These are phyloP conservation scores for Houttuynia cordata DNA, from an alignment of 164 flowering plant species.

Conservation along the genomic window DNA sequence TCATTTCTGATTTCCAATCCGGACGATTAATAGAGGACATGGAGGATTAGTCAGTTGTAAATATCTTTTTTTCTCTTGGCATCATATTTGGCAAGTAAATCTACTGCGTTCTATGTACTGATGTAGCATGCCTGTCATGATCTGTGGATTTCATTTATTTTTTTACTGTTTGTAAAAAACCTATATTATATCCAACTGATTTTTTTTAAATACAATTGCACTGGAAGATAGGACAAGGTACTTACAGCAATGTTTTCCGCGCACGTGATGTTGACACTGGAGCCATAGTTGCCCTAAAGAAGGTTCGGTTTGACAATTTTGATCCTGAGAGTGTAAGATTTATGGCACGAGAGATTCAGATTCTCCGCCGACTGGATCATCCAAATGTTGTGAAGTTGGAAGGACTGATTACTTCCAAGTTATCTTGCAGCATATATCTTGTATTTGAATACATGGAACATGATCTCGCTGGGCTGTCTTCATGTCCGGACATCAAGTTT, in stretches of 20 bases:
- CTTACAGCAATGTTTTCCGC: constrained; percentile 82
- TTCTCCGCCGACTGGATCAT: constrained; percentile 81
- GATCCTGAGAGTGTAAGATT: constrained; percentile 89
- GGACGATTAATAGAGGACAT: too few species aligned
- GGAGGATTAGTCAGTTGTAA: too few species aligned
- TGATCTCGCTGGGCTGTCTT: constrained; percentile 73
- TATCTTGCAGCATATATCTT: constrained; percentile 74
- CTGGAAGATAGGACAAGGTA: constrained; percentile 87
- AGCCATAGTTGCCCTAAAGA: constrained; percentile 70
- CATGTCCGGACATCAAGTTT: constrained; percentile 67
- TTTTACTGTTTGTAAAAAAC: not conserved
- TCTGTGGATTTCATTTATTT: not conserved
- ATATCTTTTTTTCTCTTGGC: too few species aligned
- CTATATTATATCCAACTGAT: not conserved
- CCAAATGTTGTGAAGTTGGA: constrained; percentile 79
- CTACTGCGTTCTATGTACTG: too few species aligned
- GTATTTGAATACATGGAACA: constrained; percentile 98
- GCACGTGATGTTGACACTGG: constrained; percentile 67
- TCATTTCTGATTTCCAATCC: too few species aligned
- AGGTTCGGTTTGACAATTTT: constrained; percentile 76
- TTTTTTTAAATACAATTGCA: constrained; percentile 6
- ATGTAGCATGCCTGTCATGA: too few species aligned
- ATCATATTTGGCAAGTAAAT: too few species aligned
- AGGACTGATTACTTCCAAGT: constrained; percentile 66
- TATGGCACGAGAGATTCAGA: constrained; percentile 87